A percentile compares a stretch with the other conserved stretches of the same genome.
These are phyloP conservation scores for Balansia obtecta DNA, from an alignment of 2,329 filamentous ascomycete species.

Conservation along the genomic window DNA sequence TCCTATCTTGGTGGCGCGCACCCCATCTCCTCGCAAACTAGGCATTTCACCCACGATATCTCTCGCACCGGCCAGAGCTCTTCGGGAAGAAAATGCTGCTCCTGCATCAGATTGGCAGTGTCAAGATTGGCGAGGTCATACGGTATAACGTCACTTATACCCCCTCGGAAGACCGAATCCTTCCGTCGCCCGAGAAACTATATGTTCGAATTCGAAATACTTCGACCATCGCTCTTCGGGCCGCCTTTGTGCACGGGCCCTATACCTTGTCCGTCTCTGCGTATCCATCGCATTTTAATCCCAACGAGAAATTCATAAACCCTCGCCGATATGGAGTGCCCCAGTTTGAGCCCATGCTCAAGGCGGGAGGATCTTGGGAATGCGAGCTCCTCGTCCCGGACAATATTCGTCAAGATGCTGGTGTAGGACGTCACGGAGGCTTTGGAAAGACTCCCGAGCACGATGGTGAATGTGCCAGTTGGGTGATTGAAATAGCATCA, in stretches of 20 bases:
- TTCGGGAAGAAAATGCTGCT: constrained; percentile 55
- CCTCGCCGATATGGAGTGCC: constrained; percentile 63
- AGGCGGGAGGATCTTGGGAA: constrained; percentile 81
- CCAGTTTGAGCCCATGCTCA: constrained; percentile 91
- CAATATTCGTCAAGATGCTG: constrained; percentile 55
- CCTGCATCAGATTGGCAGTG: constrained; percentile 77
- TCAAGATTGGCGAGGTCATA: constrained; percentile 90
- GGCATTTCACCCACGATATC: not conserved
- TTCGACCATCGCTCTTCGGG: constrained; percentile 77
- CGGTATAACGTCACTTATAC: constrained; percentile 89
- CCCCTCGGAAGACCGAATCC: constrained; percentile 75
- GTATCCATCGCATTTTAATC: constrained; percentile 72
- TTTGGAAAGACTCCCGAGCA: constrained; percentile 34
- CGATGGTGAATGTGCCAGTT: constrained; percentile 51
- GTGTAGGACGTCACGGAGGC: constrained; percentile 29
- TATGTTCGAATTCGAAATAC: constrained; percentile 87
- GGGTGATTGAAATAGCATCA: constrained; percentile 83
- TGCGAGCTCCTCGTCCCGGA: constrained; percentile 72
- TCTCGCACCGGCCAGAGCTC: not conserved
- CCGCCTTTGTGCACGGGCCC: constrained; percentile 91
- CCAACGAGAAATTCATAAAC: constrained; percentile 63
- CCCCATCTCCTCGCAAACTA: not conserved
- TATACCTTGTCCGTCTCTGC: constrained; percentile 83
- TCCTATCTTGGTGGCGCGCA: not conserved
- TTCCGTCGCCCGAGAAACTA: constrained; percentile 70